Evolutionary conservation across 305 asterid genomes (phyloP), one percentile per base, ranked within the genome.

Genomic region (Stenogyne calaminthoides): DNA sequence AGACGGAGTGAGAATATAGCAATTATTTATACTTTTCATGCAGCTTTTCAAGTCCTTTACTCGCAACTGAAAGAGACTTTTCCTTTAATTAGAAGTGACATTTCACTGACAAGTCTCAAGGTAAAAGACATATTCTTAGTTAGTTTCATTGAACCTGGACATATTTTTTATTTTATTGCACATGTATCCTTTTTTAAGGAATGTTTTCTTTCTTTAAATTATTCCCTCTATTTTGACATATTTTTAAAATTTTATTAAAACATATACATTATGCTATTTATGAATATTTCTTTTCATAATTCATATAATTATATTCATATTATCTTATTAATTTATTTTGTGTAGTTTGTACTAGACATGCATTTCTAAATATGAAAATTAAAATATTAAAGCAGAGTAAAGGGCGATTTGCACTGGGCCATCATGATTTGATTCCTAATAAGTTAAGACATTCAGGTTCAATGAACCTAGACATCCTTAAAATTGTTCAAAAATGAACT

Each of bases 91-190:
- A 44, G 2, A 1, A 3, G 4, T n/a, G n/a, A 15, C 66, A 14
- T 62, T 76, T 76, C n/a, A 2, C 6, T 54, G 55, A 59, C 39
- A 64, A 22, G 25, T 34, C n/a, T n/a, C n/a, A n/a, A n/a, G n/a
- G n/a, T n/a, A 25, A 69, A 76, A 16, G 32, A 22, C 16, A 71
- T 70, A 59, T 77, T 52, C 61, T 11, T 32, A 47, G 14, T 47
- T 47, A 55, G 65, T 16, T 73, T 9, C 79, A 74, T 56, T 74
- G 82, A 73, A 74, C 79, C 72, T 69, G 79, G 79, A 78, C 82
- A 74, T 56, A 6, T 29, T n/a, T n/a, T n/a, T 52, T n/a, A 15
- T 18, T 44, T 44, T 44, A 4, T 44, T 42, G 51, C 79, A 69
- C 46, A 9, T 29, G 54, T n/a, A 6, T 18, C 2, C 18, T 0